A percentile compares a stretch with the other conserved stretches of the same genome.
phyloP scores from a whole-genome alignment of 2,329 filamentous ascomycete genomes.

The Chalara sp. region DNA sequence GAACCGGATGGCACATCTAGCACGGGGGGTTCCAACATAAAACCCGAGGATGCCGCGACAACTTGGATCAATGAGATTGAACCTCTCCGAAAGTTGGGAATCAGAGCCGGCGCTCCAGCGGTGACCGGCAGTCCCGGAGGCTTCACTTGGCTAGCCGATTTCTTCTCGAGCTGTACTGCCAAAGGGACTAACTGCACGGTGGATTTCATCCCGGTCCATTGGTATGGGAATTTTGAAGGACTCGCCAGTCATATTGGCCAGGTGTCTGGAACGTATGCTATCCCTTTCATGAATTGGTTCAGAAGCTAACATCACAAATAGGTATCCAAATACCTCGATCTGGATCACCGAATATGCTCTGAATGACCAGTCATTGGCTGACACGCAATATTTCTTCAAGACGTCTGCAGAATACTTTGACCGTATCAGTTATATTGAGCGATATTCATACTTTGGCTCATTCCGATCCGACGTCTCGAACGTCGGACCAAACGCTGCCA shows the following conservation, averaged over 20 bases:
- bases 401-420: slow-evolving; percentile 61
- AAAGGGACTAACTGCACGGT: slow-evolving; percentile 47
- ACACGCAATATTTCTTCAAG: slow-evolving; percentile 63
- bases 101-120: slow-evolving; percentile 65
- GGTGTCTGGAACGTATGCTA: slow-evolving; percentile 21
- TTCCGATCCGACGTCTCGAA: slow-evolving; percentile 66
- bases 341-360: slow-evolving; percentile 78
- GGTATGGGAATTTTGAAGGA: slow-evolving; percentile 52
- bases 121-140: slow-evolving; percentile 57
- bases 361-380: slow-evolving; percentile 43
- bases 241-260: slow-evolving; percentile 30
- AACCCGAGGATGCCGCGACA: slow-evolving; percentile 52
- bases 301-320: slow-evolving; percentile 18
- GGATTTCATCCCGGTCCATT: slow-evolving; percentile 59
- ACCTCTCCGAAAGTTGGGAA: slow-evolving; percentile 55
- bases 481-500: slow-evolving; percentile 64
- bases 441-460: slow-evolving; percentile 48
- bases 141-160: slow-evolving; percentile 60
- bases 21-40: slow-evolving; percentile 50
- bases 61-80: slow-evolving; percentile 68
- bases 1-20: slow-evolving; percentile 58
- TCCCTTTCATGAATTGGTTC: background rate
- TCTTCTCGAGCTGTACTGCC: slow-evolving; percentile 55
- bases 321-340: slow-evolving; percentile 54
- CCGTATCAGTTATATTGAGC: slow-evolving; percentile 50